These are phyloP conservation scores for Phytophthora meadii DNA, from an alignment of 352 stramenopile species.

Conservation along the genomic window DNA sequence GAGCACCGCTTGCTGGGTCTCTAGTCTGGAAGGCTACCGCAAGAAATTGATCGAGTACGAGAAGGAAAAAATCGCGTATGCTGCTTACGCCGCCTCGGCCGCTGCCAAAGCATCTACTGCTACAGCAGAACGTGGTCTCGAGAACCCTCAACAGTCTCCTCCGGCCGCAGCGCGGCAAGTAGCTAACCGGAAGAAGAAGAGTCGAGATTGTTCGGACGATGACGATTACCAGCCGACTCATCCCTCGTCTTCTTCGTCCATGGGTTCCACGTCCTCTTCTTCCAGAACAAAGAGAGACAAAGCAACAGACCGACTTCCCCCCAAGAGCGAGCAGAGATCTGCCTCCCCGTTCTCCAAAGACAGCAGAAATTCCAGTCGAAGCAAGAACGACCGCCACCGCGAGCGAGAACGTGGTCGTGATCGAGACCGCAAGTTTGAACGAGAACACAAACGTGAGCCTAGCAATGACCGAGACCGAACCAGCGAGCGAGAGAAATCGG, in stretches of 20 bases:
- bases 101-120: slow-evolving; percentile 16
- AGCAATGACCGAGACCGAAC: slow-evolving; percentile 37
- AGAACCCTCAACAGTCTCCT: slow-evolving; percentile 5
- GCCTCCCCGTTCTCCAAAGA: slow-evolving; percentile 29
- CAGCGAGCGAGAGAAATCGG: neutral
- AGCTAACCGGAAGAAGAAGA: slow-evolving; percentile 40
- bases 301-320: slow-evolving; percentile 3
- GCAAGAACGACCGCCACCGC: slow-evolving; percentile 21
- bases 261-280: slow-evolving; percentile 32
- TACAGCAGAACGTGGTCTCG: slow-evolving; percentile 5
- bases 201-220: slow-evolving; percentile 17
- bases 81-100: slow-evolving; percentile 20
- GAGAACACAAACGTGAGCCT: slow-evolving; percentile 31
- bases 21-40: slow-evolving; percentile 83
- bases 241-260: slow-evolving; percentile 34
- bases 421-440: slow-evolving; percentile 35
- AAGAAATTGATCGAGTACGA: slow-evolving; percentile 74
- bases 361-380: slow-evolving; percentile 14
- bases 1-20: slow-evolving; percentile 80
- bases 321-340: slow-evolving; percentile 32
- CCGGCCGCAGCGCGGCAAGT: slow-evolving; percentile 8
- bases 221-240: slow-evolving; percentile 15
- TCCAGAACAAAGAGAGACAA: slow-evolving; percentile 25
- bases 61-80: slow-evolving; percentile 61
- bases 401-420: slow-evolving; percentile 26